These are phyloP conservation scores for Trichophyton mentagrophytes DNA, from an alignment of 2,329 filamentous ascomycete species.

Conservation along the genomic window DNA sequence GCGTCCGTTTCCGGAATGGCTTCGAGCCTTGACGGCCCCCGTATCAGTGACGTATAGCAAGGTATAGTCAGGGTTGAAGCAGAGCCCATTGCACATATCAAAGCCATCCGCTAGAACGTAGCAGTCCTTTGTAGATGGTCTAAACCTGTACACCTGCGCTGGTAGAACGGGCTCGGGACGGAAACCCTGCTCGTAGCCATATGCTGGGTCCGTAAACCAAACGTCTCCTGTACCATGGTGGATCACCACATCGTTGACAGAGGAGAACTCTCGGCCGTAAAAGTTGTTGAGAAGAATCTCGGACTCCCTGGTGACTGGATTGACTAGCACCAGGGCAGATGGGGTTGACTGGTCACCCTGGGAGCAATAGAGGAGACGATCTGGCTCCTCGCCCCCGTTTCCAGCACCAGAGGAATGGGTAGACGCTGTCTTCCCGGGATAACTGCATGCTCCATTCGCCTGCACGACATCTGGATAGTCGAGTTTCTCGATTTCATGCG, in stretches of 20 bases:
- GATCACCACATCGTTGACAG: constrained; percentile 28
- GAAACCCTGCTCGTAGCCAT: constrained; percentile 25
- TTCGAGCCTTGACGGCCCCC: constrained; percentile 20
- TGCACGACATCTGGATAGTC: constrained; percentile 10
- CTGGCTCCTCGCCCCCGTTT: constrained; percentile 10
- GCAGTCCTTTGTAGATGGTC: constrained; percentile 23
- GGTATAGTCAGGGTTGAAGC: constrained; percentile 29
- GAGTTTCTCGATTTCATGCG: constrained; percentile 11
- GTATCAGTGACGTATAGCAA: constrained; percentile 33
- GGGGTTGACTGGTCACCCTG: constrained; percentile 24
- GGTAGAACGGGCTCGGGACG: constrained; percentile 25
- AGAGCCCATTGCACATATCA: constrained; percentile 32
- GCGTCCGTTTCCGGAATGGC: constrained; percentile 10
- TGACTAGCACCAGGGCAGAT: constrained; percentile 16
- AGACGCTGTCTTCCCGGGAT: not conserved
- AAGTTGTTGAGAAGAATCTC: constrained; percentile 23
- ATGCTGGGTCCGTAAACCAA: constrained; percentile 30
- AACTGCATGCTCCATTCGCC: constrained; percentile 13
- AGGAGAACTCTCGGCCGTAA: constrained; percentile 27
- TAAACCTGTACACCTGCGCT: constrained; percentile 29
- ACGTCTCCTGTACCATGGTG: constrained; percentile 24
- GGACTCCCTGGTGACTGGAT: constrained; percentile 17
- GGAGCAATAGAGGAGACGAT: constrained; percentile 31
- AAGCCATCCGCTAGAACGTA: constrained; percentile 30
- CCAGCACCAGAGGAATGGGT: not conserved